Conservation (phyloP, 345 rosid species). For the Pistacia integerrima region DNA sequence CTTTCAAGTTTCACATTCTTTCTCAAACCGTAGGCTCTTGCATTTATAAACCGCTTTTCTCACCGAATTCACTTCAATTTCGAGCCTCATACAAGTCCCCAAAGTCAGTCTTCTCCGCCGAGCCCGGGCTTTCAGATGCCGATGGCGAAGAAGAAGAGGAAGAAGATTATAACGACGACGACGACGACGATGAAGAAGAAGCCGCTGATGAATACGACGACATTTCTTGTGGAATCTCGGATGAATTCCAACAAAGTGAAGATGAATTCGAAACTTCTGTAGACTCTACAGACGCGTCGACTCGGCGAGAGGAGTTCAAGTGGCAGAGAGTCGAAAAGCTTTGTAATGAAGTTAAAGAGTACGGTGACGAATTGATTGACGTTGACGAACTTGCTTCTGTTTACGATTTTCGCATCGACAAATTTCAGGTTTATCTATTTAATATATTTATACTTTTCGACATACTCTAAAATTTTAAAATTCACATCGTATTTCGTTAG, state of each 20-base stretch:
- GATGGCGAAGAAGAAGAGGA: conserved; percentile 56
- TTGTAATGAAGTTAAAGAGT: conserved; percentile 58
- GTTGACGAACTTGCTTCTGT: conserved; percentile 73
- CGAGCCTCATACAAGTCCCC: conserved; percentile 42
- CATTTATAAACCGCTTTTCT: conserved; percentile 34
- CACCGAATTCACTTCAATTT: conserved; percentile 21
- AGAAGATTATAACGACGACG: conserved; percentile 44
- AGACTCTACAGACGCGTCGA: conserved; percentile 25
- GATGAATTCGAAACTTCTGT: conserved; percentile 48
- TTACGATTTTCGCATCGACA: conserved; percentile 86
- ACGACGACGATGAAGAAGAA: conserved; percentile 51
- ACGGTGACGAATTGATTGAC: conserved; percentile 75
- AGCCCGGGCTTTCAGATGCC: conserved; percentile 62
- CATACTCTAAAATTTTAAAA: no score
- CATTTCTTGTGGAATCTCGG: conserved; percentile 38
- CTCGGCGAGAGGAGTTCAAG: conserved; percentile 49
- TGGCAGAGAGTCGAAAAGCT: conserved; percentile 83
- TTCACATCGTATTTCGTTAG: background rate
- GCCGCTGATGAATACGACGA: conserved; percentile 69
- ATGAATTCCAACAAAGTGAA: conserved; percentile 45
- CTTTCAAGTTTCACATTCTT: conserved; percentile 21
- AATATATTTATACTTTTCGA: no score
- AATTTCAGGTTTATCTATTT: conserved; percentile 67
- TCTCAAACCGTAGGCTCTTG: conserved; percentile 29
- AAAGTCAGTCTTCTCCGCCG: conserved; percentile 47